phyloP scores from a whole-genome alignment of 2,329 filamentous ascomycete genomes.

The Bipolaris zeicola region DNA sequence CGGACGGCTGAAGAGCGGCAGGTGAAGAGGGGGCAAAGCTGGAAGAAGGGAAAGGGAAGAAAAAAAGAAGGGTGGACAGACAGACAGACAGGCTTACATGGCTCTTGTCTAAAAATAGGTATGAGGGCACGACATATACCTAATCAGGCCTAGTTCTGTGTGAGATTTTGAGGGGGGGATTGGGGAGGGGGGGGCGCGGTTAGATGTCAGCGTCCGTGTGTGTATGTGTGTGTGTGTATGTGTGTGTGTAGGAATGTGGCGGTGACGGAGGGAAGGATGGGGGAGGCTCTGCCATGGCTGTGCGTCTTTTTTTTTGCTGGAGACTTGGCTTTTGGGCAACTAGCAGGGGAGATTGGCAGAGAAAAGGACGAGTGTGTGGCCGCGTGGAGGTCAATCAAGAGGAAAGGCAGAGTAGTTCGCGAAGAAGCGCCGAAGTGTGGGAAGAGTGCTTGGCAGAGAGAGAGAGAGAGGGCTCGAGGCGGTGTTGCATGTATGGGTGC shows the following conservation, averaged over 20 bases:
- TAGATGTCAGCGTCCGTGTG: not conserved
- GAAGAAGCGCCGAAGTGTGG: not conserved
- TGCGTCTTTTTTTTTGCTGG: not conserved
- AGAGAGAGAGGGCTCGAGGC: no score
- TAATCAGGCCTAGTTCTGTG: not conserved
- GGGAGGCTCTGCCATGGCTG: conserved; percentile 8
- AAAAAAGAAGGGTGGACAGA: not conserved
- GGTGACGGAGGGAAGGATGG: not conserved
- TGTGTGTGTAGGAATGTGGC: not conserved
- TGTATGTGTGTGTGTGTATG: not conserved
- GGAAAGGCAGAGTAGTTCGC: not conserved
- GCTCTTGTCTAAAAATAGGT: conserved; percentile 6
- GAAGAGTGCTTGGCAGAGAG: not conserved
- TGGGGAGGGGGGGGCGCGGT: not conserved
- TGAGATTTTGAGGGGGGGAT: not conserved
- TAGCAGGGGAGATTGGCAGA: not conserved
- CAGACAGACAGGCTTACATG: not conserved
- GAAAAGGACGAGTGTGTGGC: not conserved
- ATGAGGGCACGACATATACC: not conserved
- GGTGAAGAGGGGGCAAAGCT: not conserved
- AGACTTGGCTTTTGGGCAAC: not conserved
- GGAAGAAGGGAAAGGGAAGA: not conserved
- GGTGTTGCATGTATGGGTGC: not conserved
- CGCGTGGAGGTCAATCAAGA: not conserved
- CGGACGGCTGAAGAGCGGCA: not conserved